A percentile compares a stretch with the other conserved stretches of the same genome.
Conservation (phyloP, 2,329 filamentous ascomycete species). For the Scedosporium aurantiacum region DNA sequence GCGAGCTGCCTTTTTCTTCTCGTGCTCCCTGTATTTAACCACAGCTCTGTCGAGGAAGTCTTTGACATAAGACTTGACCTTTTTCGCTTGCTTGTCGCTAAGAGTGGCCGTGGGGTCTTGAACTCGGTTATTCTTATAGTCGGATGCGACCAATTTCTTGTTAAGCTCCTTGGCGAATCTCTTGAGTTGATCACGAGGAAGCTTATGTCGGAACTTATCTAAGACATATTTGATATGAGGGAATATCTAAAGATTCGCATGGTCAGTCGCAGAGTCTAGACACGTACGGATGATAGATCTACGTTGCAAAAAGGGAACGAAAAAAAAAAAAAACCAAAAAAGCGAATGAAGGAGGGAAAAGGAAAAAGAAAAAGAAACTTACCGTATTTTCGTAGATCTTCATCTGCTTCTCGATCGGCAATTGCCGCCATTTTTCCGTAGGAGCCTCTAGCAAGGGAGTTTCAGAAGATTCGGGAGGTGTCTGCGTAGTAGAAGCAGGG, state of each 20-base stretch:
- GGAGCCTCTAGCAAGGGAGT: conserved; percentile 46
- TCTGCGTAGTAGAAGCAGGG: conserved; percentile 32
- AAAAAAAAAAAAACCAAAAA: conserved; percentile 34
- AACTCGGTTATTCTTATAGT: conserved; percentile 85
- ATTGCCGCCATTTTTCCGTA: conserved; percentile 59
- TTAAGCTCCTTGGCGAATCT: conserved; percentile 55
- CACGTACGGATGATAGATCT: no score
- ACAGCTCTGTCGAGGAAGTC: conserved; percentile 83
- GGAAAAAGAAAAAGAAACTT: conserved; percentile 24
- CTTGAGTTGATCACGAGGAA: conserved; percentile 68
- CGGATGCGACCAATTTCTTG: conserved; percentile 83
- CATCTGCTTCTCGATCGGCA: conserved; percentile 76
- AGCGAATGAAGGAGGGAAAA: not conserved
- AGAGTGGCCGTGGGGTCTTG: conserved; percentile 63
- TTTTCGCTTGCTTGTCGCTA: conserved; percentile 64
- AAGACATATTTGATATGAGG: conserved; percentile 77
- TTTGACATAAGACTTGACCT: conserved; percentile 73
- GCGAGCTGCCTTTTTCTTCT: conserved; percentile 29
- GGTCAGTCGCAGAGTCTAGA: not conserved
- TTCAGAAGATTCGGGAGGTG: conserved; percentile 52
- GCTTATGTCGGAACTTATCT: conserved; percentile 76
- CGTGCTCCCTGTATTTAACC: conserved; percentile 57
- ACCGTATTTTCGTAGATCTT: conserved; percentile 92
- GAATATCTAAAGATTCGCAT: conserved; percentile 47
- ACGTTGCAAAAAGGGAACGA: not conserved